Evolutionary conservation across 768 basidiomycete genomes (phyloP), one percentile per base, ranked within the genome.

Genomic region (Auriscalpium microsporum): DNA sequence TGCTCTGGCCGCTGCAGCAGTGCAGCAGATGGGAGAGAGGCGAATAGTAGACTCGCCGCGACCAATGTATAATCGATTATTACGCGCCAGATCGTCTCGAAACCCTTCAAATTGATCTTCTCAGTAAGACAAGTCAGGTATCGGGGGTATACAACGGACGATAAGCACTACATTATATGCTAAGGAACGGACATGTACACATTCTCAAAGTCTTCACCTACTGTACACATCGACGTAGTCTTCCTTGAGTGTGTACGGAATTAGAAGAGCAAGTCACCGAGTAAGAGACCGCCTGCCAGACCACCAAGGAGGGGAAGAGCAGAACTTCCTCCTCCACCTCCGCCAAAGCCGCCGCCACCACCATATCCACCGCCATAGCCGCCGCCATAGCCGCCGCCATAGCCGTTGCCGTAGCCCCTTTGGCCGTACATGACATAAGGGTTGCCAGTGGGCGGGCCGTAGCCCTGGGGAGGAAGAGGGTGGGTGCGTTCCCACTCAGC

Each of bases 231-330:
- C 28, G 28, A 28, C 28, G 28, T 7, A 28, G 28, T 28, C 4
- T 28, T 28, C 7, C 28, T 28, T 7, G 28, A 28, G 34, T 16
- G 33, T 17, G 19, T 11, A 47, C 3, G 21, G 21, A 47, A 47
- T 47, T 47, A 13, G 3, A 28, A 11, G 3, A 47, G 23, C 46
- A 17, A 17, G 21, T 69, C 67, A 0, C 68, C 71, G 2, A 71
- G 58, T 2, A 74, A 59, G 6, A 72, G 54, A 14, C 72, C 71
- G 19, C 72, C 72, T 9, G 69, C 72, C 5, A 72, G 63, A 13
- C 71, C 72, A 54, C 69, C 70, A 2, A 72, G 56, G 8, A 72
- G 52, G 8, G 71, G 68, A 34, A 71, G 23, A 19, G 61, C 69
- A 19, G 66, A 45, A 16, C 63, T 59, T n/a, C 66, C 67, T n/a